phyloP scores from a whole-genome alignment of 495 filamentous ascomycete species.

The Pyronema omphalodes region DNA sequence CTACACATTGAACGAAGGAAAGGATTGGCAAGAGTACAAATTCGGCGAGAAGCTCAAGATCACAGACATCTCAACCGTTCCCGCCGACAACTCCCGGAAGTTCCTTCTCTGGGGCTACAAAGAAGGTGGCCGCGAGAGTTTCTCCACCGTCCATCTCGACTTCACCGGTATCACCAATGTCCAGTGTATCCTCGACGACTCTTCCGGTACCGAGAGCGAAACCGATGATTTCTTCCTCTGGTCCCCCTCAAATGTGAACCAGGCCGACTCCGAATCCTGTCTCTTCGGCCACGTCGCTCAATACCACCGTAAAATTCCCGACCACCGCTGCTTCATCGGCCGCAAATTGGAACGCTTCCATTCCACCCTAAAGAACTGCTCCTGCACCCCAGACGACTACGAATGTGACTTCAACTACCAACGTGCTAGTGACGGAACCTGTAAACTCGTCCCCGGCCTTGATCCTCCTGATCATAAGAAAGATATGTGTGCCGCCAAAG shows the following conservation, averaged over 20 bases:
- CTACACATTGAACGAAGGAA: conserved; percentile 66
- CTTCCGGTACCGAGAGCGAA: conserved; percentile 40
- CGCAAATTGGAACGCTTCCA: conserved; percentile 47
- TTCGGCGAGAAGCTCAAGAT: conserved; percentile 53
- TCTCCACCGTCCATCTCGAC: conserved; percentile 63
- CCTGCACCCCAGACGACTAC: conserved; percentile 66
- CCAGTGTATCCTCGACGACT: conserved; percentile 34
- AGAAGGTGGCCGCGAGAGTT: conserved; percentile 31
- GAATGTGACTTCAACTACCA: conserved; percentile 98
- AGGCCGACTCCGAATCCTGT: conserved; percentile 44
- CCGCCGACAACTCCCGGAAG: conserved; percentile 70
- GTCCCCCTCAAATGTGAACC: conserved; percentile 38
- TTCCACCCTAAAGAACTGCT: conserved; percentile 51
- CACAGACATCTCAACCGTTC: conserved; percentile 65
- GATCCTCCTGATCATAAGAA: conserved; percentile 41
- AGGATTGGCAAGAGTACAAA: conserved; percentile 50
- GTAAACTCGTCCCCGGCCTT: conserved; percentile 53
- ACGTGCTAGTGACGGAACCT: conserved; percentile 52
- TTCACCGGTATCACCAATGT: conserved; percentile 57
- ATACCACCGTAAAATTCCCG: conserved; percentile 72
- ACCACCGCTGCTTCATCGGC: conserved; percentile 61
- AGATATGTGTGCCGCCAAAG: conserved; percentile 49
- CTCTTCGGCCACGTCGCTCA: conserved; percentile 80
- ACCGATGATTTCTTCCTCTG: conserved; percentile 69
- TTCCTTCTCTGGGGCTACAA: conserved; percentile 70